Conservation (phyloP, 371 early-diverging fungal genomes). For the Rhizopus sp. region DNA sequence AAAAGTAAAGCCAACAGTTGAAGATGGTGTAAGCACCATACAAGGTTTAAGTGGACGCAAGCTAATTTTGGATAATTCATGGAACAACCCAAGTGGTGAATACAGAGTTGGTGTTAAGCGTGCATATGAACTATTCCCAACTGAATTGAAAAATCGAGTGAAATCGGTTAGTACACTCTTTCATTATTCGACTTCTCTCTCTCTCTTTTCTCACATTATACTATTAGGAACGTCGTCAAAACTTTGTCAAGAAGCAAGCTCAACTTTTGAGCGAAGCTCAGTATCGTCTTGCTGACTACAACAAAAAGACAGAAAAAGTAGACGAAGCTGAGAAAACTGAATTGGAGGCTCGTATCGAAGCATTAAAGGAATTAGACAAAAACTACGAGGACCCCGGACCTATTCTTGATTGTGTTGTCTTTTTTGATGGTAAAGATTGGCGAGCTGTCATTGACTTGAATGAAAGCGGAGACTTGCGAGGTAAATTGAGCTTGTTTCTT, state of each 20-base stretch:
- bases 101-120: slow-evolving; percentile 85
- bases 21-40: slow-evolving; percentile 51
- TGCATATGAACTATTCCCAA: slow-evolving; percentile 79
- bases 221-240: slow-evolving; percentile 65
- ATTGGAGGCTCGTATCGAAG: slow-evolving; percentile 69
- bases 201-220: neutral
- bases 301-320: slow-evolving; percentile 33
- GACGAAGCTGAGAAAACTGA: slow-evolving; percentile 56
- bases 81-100: slow-evolving; percentile 79
- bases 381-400: slow-evolving; percentile 80
- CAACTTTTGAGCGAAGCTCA: slow-evolving; percentile 64
- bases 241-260: slow-evolving; percentile 68
- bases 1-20: slow-evolving; percentile 54
- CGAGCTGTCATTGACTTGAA: slow-evolving; percentile 81
- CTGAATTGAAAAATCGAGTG: slow-evolving; percentile 55
- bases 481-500: slow-evolving; percentile 31
- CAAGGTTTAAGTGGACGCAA: slow-evolving; percentile 77
- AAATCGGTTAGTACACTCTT: slow-evolving; percentile 45
- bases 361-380: slow-evolving; percentile 63
- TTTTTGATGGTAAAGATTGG: slow-evolving; percentile 88
- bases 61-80: slow-evolving; percentile 68
- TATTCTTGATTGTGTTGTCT: slow-evolving; percentile 83
- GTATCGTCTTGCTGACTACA: slow-evolving; percentile 55
- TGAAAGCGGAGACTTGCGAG: slow-evolving; percentile 79
- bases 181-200: neutral